Conservation (phyloP, 2,329 filamentous ascomycete genomes). For the Phialocephala sp. region DNA sequence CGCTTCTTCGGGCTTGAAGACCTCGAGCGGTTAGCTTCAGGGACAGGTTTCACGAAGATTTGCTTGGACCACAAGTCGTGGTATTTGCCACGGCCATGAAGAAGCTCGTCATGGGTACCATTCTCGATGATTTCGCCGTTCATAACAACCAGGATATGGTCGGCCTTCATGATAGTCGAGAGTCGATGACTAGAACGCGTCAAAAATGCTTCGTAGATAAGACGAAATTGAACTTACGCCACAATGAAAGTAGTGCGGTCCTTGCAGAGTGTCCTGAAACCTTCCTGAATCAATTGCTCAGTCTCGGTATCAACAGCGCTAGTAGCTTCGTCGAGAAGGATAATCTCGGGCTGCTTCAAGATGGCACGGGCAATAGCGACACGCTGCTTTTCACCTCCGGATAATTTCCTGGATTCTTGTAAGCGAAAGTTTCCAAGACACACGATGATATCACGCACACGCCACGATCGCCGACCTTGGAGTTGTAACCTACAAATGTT, state of each 20-base stretch:
- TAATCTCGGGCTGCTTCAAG: conserved; percentile 89
- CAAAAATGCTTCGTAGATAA: conserved; percentile 19
- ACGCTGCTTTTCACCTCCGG: conserved; percentile 85
- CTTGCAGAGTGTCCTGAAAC: conserved; percentile 52
- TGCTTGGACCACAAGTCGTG: conserved; percentile 58
- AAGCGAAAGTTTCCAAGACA: conserved; percentile 35
- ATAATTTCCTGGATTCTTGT: conserved; percentile 79
- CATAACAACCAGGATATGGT: conserved; percentile 59
- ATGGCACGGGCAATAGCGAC: conserved; percentile 88
- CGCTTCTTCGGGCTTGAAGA: conserved; percentile 37
- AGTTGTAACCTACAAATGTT: conserved; percentile 47
- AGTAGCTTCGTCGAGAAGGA: conserved; percentile 94
- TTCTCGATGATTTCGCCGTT: conserved; percentile 57
- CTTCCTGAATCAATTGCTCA: conserved; percentile 85
- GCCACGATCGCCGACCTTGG: conserved; percentile 48
- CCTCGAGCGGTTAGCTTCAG: conserved; percentile 30
- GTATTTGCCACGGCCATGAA: conserved; percentile 56
- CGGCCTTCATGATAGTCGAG: conserved; percentile 59
- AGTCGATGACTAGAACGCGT: conserved; percentile 48
- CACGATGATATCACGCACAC: conserved; percentile 61
- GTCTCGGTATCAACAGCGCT: conserved; percentile 93
- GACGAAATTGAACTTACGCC: conserved; percentile 34
- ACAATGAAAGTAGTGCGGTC: conserved; percentile 55
- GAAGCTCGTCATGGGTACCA: conserved; percentile 56
- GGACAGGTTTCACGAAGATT: conserved; percentile 40